Conservation (phyloP, 495 filamentous ascomycete species). For the Talaromyces proteolyticus region DNA sequence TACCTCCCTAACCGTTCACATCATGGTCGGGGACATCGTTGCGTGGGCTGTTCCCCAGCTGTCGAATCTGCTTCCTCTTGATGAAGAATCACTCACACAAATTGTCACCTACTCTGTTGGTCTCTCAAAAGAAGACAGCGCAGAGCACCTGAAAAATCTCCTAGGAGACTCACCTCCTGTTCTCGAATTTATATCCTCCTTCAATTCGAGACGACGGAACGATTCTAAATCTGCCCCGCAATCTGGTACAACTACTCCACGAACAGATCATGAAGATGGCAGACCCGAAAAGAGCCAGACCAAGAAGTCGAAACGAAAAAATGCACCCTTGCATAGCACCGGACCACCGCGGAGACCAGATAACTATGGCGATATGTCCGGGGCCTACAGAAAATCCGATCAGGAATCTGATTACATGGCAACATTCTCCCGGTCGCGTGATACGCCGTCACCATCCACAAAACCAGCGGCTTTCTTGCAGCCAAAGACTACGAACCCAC, state of each 20-base stretch:
- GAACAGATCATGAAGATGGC: constrained; percentile 18
- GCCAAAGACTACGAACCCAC: constrained; percentile 12
- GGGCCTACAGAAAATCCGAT: constrained; percentile 56
- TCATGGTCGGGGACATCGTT: constrained; percentile 15
- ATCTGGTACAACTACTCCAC: constrained; percentile 19
- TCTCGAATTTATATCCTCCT: constrained; percentile 86
- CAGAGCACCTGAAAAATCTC: constrained; percentile 79
- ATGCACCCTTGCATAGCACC: constrained; percentile 51
- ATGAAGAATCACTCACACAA: constrained; percentile 75
- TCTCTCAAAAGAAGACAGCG: constrained; percentile 66
- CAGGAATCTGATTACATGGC: constrained; percentile 59
- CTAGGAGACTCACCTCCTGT: constrained; percentile 81
- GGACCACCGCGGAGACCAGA: constrained; percentile 54
- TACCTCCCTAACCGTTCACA: not conserved
- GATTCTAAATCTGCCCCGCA: constrained; percentile 12
- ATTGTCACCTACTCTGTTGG: constrained; percentile 73
- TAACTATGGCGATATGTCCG: constrained; percentile 48
- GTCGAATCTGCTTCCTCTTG: constrained; percentile 71
- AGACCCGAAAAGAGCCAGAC: constrained; percentile 9
- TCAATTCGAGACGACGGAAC: constrained; percentile 66
- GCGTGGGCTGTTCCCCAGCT: constrained; percentile 64
- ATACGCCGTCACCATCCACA: constrained; percentile 28
- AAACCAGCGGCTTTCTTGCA: constrained; percentile 30
- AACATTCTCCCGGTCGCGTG: constrained; percentile 15
- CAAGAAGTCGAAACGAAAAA: constrained; percentile 50